phyloP scores from a whole-genome alignment of 2,329 filamentous ascomycete species.

The Parafenestella ontariensis region DNA sequence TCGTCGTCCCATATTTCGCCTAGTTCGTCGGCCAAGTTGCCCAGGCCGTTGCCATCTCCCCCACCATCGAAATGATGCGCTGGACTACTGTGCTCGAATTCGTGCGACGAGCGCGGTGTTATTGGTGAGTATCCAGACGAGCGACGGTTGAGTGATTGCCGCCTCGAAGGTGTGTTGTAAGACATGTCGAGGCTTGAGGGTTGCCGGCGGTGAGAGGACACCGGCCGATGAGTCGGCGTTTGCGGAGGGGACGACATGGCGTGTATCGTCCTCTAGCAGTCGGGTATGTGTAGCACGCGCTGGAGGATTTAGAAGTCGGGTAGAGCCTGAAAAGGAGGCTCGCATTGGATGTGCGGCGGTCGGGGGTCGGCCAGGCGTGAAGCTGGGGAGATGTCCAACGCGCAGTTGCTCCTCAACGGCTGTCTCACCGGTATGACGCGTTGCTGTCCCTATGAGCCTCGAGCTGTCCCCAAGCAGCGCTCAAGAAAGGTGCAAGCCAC shows the following conservation, averaged over 20 bases:
- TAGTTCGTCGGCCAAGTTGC: conserved; percentile 81
- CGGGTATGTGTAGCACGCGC: conserved; percentile 8
- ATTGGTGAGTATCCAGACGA: conserved; percentile 57
- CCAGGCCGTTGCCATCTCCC: conserved; percentile 64
- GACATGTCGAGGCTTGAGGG: conserved; percentile 54
- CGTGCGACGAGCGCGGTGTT: conserved; percentile 51
- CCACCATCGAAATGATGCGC: conserved; percentile 48
- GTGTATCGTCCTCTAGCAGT: conserved; percentile 8
- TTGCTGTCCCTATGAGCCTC: background rate
- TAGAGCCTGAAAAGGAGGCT: conserved; percentile 9
- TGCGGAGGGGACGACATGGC: conserved; percentile 52
- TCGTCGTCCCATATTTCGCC: conserved; percentile 75
- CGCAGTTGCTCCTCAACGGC: conserved; percentile 14
- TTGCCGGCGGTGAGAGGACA: conserved; percentile 48
- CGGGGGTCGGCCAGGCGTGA: conserved; percentile 17
- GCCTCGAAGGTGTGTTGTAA: conserved; percentile 44
- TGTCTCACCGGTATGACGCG: conserved; percentile 1
- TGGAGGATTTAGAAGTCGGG: conserved; percentile 8
- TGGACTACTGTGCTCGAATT: conserved; percentile 49
- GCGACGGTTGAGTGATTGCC: conserved; percentile 49
- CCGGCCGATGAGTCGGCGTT: conserved; percentile 48
- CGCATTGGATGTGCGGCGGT: conserved; percentile 18
- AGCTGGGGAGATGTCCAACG: conserved; percentile 12
- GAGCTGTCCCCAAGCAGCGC: background rate
- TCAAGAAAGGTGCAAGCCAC: conserved; percentile 5